These are phyloP conservation scores for Capronia coronata DNA, from an alignment of 2,329 filamentous ascomycete genomes.

Conservation along the genomic window DNA sequence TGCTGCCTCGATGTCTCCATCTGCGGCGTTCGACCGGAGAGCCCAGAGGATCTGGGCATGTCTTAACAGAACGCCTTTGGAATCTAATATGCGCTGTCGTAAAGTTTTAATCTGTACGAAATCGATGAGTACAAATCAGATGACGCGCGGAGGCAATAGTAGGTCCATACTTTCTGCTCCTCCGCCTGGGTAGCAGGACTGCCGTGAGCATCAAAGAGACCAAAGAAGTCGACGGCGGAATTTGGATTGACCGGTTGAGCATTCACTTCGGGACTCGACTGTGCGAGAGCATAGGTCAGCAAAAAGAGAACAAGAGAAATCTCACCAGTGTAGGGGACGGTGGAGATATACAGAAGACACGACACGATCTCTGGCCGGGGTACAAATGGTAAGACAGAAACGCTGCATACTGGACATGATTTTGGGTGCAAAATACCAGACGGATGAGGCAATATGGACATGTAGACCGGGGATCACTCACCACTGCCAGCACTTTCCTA, in stretches of 20 bases:
- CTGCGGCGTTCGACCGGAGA: slow-evolving; percentile 56
- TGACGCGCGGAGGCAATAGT: not conserved
- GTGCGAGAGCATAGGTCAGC: slow-evolving; percentile 14
- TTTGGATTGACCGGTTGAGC: slow-evolving; percentile 16
- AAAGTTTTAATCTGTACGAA: slow-evolving; percentile 46
- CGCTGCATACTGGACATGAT: slow-evolving; percentile 13
- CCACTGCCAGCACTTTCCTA: slow-evolving; percentile 1
- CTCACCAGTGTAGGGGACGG: no score
- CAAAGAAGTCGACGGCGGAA: slow-evolving; percentile 26
- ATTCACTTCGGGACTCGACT: slow-evolving; percentile 20
- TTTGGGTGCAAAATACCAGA: not conserved
- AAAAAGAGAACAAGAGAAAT: not conserved
- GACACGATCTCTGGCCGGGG: slow-evolving; percentile 12
- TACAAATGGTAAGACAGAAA: slow-evolving; percentile 21
- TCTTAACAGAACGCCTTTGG: slow-evolving; percentile 52
- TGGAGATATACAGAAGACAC: slow-evolving; percentile 15
- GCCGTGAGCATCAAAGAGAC: slow-evolving; percentile 21
- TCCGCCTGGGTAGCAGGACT: slow-evolving; percentile 13
- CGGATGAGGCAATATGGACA: not conserved
- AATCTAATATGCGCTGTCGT: slow-evolving; percentile 46
- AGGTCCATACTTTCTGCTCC: slow-evolving; percentile 23
- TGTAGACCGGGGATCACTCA: slow-evolving; percentile 9
- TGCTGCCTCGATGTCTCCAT: slow-evolving; percentile 66
- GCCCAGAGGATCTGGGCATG: slow-evolving; percentile 59
- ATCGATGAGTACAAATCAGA: slow-evolving; percentile 2